Conservation (phyloP, 2,329 filamentous ascomycete genomes). For the Aspergillus calidoustus region DNA sequence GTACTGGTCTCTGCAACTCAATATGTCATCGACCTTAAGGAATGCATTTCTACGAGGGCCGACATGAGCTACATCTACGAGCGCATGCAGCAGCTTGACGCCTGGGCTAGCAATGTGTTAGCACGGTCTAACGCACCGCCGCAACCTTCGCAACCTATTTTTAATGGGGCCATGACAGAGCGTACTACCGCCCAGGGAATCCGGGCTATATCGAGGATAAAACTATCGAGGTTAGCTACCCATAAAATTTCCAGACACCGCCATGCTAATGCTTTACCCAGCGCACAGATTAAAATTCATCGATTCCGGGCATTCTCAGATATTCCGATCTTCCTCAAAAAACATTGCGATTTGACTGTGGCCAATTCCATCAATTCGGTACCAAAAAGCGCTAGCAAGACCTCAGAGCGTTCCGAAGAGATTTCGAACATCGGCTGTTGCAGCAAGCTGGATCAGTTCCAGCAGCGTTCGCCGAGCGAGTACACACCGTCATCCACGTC, state of each 20-base stretch:
- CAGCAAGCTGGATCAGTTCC: slow-evolving; percentile 36
- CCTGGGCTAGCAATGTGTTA: slow-evolving; percentile 44
- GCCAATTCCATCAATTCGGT: slow-evolving; percentile 27
- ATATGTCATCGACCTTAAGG: slow-evolving; percentile 47
- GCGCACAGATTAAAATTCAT: slow-evolving; percentile 52
- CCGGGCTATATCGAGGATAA: slow-evolving; percentile 48
- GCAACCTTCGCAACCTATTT: slow-evolving; percentile 27
- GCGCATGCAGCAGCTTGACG: slow-evolving; percentile 48
- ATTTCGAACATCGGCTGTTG: slow-evolving; percentile 39
- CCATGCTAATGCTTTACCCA: slow-evolving; percentile 26
- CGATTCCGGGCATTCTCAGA: slow-evolving; percentile 53
- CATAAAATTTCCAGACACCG: not conserved
- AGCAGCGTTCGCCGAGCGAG: slow-evolving; percentile 34
- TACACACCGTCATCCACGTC: slow-evolving; percentile 41
- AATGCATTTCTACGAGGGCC: slow-evolving; percentile 39
- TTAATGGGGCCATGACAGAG: slow-evolving; percentile 38
- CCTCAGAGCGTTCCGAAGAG: slow-evolving; percentile 24
- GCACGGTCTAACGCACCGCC: slow-evolving; percentile 39
- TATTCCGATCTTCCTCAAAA: slow-evolving; percentile 51
- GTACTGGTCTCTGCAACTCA: slow-evolving; percentile 48
- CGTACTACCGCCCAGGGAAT: slow-evolving; percentile 45
- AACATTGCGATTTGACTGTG: slow-evolving; percentile 50
- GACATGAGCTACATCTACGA: slow-evolving; percentile 46
- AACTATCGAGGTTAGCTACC: slow-evolving; percentile 45
- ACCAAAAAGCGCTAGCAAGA: slow-evolving; percentile 11